Conservation (phyloP, 306 rosid species). For the Cucurbita ficifolia region DNA sequence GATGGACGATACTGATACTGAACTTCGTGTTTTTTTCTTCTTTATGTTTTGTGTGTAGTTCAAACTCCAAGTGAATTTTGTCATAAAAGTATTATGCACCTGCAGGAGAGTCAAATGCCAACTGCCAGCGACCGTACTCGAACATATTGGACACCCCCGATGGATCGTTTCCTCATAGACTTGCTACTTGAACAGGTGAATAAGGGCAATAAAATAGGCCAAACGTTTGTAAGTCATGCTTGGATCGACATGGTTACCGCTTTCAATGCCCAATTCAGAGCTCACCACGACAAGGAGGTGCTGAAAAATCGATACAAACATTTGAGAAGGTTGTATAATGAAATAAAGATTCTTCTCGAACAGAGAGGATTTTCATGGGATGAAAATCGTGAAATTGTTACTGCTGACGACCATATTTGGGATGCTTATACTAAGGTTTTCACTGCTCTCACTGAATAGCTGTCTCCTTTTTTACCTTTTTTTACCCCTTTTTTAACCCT, state of each 20-base stretch:
- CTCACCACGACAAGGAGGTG: conserved; percentile 56
- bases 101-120: conserved; percentile 31
- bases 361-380: conserved; percentile 56
- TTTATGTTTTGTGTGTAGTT: background rate
- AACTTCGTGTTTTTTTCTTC: background rate
- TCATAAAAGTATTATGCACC: background rate
- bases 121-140: conserved; percentile 43
- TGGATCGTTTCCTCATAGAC: conserved; percentile 58
- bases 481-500: background rate
- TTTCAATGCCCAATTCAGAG: conserved; percentile 46
- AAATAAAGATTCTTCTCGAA: conserved; percentile 40
- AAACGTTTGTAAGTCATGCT: conserved; percentile 52
- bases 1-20: background rate
- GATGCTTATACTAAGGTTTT: conserved; percentile 53
- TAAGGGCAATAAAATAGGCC: conserved; percentile 51
- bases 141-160: conserved; percentile 69
- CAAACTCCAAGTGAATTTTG: background rate
- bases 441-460: conserved; percentile 3
- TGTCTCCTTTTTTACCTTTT: background rate
- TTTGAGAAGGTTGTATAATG: conserved; percentile 54
- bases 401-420: conserved; percentile 49
- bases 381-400: conserved; percentile 54
- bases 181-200: conserved; percentile 50
- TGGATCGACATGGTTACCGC: conserved; percentile 47
- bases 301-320: conserved; percentile 63